These are phyloP conservation scores for Brassica hybrid DNA, from an alignment of 441 rosid genomes.

Conservation along the genomic window DNA sequence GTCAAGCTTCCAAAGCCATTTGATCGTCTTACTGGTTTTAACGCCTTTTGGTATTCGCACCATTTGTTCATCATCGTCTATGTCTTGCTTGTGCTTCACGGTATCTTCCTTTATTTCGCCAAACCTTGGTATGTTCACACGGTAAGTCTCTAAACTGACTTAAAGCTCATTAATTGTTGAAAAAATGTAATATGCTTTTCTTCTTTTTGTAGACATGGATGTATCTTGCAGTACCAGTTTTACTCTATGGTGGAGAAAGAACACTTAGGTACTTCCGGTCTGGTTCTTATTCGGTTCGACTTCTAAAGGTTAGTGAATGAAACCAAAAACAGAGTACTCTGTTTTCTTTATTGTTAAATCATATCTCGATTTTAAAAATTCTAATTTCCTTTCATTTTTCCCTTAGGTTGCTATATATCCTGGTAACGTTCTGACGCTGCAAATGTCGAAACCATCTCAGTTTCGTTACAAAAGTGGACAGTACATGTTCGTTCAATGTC, in stretches of 20 bases:
- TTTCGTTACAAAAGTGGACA: constrained; percentile 58
- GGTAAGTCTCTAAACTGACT: constrained; percentile 46
- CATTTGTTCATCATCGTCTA: constrained; percentile 70
- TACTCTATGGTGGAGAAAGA: constrained; percentile 48
- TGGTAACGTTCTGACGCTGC: constrained; percentile 52
- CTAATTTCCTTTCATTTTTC: not conserved
- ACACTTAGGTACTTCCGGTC: constrained; percentile 43
- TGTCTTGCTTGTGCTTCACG: constrained; percentile 63
- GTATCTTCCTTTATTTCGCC: constrained; percentile 62
- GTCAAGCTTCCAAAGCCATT: constrained; percentile 43
- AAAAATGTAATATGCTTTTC: too few relatives aligned
- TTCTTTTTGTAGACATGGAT: constrained; percentile 46
- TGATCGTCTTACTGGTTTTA: constrained; percentile 59
- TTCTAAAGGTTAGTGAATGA: constrained; percentile 45
- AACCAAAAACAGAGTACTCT: constrained; percentile 26
- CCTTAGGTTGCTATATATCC: constrained; percentile 64
- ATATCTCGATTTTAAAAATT: not conserved
- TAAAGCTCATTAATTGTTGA: constrained; percentile 8
- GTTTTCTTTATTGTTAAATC: constrained; percentile 4
- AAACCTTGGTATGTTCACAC: constrained; percentile 64
- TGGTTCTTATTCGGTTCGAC: constrained; percentile 43
- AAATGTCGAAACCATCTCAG: constrained; percentile 57
- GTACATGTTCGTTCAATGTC: constrained; percentile 60
- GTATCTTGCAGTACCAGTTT: constrained; percentile 44
- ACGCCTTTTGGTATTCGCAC: constrained; percentile 83